These are phyloP conservation scores for Acacia melanoxylon DNA, from an alignment of 306 rosid genomes.

Conservation along the genomic window DNA sequence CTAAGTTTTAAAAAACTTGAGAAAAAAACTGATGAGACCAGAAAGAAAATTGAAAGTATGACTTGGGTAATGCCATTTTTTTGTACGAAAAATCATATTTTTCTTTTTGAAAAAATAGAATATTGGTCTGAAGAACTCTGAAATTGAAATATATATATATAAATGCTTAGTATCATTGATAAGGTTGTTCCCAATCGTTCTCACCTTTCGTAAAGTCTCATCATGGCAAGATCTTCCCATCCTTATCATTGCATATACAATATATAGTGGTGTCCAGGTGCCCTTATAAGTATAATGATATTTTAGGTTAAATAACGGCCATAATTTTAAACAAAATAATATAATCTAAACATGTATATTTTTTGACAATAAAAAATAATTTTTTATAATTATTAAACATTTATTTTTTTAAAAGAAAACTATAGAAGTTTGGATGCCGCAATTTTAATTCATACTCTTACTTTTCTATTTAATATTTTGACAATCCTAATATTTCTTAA, in stretches of 20 bases:
- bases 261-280: too few relatives aligned
- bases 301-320: too few relatives aligned
- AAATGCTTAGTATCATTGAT: conserved; percentile 36
- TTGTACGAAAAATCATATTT: conserved; percentile 18
- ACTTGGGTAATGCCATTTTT: conserved; percentile 25
- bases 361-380: too few relatives aligned
- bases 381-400: too few relatives aligned
- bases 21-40: not conserved
- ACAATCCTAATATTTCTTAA: too few relatives aligned
- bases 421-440: too few relatives aligned
- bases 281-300: too few relatives aligned
- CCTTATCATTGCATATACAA: not conserved
- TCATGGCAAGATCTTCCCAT: conserved; percentile 21
- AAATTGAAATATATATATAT: not conserved
- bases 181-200: conserved; percentile 27
- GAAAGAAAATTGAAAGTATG: not conserved
- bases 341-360: too few relatives aligned
- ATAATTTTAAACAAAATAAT: too few relatives aligned
- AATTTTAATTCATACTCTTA: too few relatives aligned
- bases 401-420: too few relatives aligned
- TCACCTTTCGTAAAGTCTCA: conserved; percentile 7
- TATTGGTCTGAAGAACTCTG: conserved; percentile 24
- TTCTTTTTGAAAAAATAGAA: not conserved
- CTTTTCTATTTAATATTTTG: too few relatives aligned
- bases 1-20: not conserved